These are phyloP conservation scores for Anisodus tanguticus DNA, from an alignment of 257 asterid species.

Conservation along the genomic window DNA sequence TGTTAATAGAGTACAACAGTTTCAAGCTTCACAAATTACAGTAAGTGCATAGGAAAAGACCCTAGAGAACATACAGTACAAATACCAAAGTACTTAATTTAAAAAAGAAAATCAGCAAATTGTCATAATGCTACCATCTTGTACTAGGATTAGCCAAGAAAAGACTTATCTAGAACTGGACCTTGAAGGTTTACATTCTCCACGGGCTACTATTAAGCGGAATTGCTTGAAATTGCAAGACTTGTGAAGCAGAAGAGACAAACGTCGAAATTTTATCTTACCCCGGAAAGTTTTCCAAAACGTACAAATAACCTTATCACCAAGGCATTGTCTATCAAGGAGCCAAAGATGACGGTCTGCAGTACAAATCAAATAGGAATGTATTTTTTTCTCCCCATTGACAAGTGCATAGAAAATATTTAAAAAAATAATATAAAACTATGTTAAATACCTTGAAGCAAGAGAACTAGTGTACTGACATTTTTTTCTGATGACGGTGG, in stretches of 20 bases:
- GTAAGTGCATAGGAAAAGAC: not conserved
- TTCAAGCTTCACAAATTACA: constrained; percentile 12
- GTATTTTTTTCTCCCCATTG: not conserved
- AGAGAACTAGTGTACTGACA: not conserved
- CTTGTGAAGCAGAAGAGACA: not conserved
- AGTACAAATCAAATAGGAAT: constrained; percentile 7
- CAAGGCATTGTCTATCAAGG: not conserved
- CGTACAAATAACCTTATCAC: not conserved
- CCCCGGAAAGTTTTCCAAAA: not conserved
- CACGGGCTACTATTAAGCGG: not conserved
- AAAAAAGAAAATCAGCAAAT: constrained; percentile 8
- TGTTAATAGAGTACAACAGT: not conserved
- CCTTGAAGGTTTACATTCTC: constrained; percentile 8
- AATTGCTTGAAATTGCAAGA: not conserved
- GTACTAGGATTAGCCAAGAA: not conserved
- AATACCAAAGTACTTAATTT: not conserved
- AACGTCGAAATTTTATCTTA: not conserved
- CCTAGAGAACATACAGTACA: not conserved
- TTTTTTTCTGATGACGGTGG: too few species aligned
- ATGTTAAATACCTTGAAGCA: constrained; percentile 31
- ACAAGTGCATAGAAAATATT: not conserved
- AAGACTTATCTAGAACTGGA: not conserved
- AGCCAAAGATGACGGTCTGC: not conserved
- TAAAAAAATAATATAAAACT: not conserved
- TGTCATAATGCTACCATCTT: not conserved